Evolutionary conservation across 2,329 filamentous ascomycete genomes (phyloP).

Genomic region (Talaromyces sp.): DNA sequence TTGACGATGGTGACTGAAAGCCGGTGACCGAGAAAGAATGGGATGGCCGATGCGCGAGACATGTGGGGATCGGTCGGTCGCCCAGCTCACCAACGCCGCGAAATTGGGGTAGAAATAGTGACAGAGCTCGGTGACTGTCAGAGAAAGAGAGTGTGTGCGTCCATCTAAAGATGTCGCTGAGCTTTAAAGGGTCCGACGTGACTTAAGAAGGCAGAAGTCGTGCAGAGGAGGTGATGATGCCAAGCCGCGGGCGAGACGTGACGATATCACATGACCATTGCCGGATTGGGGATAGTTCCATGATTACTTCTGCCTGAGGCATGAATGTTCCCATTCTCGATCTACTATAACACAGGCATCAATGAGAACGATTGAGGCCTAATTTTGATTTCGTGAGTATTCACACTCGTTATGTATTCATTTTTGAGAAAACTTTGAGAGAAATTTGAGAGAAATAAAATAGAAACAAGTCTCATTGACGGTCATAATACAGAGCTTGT

Average conservation of each 20-base stretch:
- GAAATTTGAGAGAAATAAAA: no score
- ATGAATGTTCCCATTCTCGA: no score
- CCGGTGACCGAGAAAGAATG: conserved; percentile 41
- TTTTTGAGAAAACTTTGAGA: no score
- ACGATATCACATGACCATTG: conserved; percentile 16
- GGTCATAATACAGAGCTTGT: no score
- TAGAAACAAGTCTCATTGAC: no score
- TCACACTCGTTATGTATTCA: no score
- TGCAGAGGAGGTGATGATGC: conserved; percentile 43
- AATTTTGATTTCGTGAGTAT: no score
- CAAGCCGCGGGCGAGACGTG: conserved; percentile 39
- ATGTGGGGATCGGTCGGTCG: conserved; percentile 46
- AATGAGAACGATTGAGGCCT: no score
- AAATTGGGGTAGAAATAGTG: conserved; percentile 25
- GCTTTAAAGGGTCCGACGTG: conserved; percentile 22
- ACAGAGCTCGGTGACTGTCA: conserved; percentile 25
- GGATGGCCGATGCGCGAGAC: conserved; percentile 47
- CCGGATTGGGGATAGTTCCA: conserved; percentile 1
- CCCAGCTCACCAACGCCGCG: conserved; percentile 32
- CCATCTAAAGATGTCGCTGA: conserved; percentile 31
- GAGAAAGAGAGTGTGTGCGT: conserved; percentile 21
- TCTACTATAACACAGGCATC: no score
- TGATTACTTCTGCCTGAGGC: no score
- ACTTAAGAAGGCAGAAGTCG: conserved; percentile 28
- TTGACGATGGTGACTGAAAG: conserved; percentile 31